Percentiles rank a stretch among this genome's conserved stretches.
Conservation (phyloP, 495 filamentous ascomycete genomes). For the Penicillium malachiteum region DNA sequence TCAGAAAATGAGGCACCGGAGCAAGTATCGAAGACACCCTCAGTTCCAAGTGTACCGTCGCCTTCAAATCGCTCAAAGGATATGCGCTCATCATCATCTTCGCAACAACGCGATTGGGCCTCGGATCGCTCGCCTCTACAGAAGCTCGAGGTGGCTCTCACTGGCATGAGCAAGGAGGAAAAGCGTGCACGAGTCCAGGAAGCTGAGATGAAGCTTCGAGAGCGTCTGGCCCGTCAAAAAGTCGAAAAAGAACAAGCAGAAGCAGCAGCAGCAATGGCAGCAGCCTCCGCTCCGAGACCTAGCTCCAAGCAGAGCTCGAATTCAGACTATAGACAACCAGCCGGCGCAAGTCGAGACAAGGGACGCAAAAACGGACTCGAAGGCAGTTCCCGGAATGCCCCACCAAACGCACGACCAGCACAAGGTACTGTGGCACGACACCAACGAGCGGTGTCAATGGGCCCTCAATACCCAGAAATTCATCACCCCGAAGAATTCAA, state of each 20-base stretch:
- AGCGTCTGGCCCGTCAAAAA: slow-evolving; percentile 42
- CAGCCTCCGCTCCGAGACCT: slow-evolving; percentile 9
- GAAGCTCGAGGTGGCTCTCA: slow-evolving; percentile 82
- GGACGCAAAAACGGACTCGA: slow-evolving; percentile 5
- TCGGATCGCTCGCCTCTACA: slow-evolving; percentile 85
- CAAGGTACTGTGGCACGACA: slow-evolving; percentile 16
- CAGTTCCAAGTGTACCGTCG: slow-evolving; percentile 8
- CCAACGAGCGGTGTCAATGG: slow-evolving; percentile 17
- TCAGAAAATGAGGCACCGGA: slow-evolving; percentile 12
- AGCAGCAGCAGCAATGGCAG: neutral
- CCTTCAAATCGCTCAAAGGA: slow-evolving; percentile 38
- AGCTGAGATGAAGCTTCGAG: slow-evolving; percentile 62
- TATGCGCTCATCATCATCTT: slow-evolving; percentile 31
- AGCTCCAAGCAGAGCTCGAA: slow-evolving; percentile 8
- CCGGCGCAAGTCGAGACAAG: neutral
- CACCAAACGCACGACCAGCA: slow-evolving; percentile 5
- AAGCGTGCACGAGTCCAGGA: slow-evolving; percentile 79
- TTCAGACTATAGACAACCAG: slow-evolving; percentile 1
- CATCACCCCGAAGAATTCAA: slow-evolving; percentile 17
- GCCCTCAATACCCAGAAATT: slow-evolving; percentile 16
- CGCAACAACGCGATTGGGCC: slow-evolving; percentile 52
- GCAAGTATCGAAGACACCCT: neutral
- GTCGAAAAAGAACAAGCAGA: slow-evolving; percentile 23
- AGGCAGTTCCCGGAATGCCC: slow-evolving; percentile 2
- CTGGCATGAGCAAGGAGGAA: slow-evolving; percentile 89